Percentiles rank a stretch among this genome's conserved stretches.
Evolutionary conservation across 768 basidiomycete genomes (phyloP).

Genomic region (Phylloporus scabripes): DNA sequence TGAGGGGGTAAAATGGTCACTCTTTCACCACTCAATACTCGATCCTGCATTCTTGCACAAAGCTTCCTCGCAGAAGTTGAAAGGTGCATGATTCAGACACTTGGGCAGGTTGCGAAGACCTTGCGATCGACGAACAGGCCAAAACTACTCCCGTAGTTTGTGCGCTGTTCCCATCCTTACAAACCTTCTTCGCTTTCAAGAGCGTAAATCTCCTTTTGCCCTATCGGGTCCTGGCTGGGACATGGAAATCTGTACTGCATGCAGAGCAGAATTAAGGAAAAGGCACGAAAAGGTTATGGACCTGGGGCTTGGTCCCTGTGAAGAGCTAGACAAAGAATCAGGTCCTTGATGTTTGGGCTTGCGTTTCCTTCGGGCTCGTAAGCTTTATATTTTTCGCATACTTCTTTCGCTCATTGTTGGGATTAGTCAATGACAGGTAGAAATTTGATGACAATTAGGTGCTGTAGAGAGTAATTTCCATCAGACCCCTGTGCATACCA

Average conservation of each 20-base stretch:
- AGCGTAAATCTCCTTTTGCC: not conserved
- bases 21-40: not conserved
- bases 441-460: too few relatives aligned
- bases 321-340: slow-evolving; percentile 1
- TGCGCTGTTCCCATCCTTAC: not conserved
- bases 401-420: too few relatives aligned
- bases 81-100: not conserved
- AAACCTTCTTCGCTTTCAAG: not conserved
- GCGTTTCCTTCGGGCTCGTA: not conserved
- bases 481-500: too few relatives aligned
- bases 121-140: not conserved
- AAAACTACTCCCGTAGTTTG: not conserved
- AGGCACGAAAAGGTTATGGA: not conserved
- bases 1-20: not conserved
- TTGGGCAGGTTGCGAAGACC: not conserved
- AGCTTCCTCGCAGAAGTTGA: not conserved
- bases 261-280: not conserved
- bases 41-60: slow-evolving; percentile 1
- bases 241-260: not conserved
- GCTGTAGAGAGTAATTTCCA: too few relatives aligned
- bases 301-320: slow-evolving; percentile 7
- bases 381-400: not conserved
- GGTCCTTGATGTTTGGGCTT: not conserved
- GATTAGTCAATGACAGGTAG: too few relatives aligned
- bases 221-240: slow-evolving; percentile 3